Conservation (phyloP, 2,329 filamentous ascomycete genomes). For the Orbilia quercus region DNA sequence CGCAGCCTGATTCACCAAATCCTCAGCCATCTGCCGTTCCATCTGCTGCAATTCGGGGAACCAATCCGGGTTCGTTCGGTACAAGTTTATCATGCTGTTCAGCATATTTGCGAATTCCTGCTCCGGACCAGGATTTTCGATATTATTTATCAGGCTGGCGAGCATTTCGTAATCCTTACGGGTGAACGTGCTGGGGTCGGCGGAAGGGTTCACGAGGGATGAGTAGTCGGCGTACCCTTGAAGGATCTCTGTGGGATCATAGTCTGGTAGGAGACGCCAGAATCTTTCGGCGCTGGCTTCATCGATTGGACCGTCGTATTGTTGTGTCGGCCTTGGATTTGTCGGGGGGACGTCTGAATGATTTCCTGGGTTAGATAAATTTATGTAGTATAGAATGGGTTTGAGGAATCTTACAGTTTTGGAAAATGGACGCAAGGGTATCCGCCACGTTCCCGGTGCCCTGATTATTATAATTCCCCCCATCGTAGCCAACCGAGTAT, state of each 20-base stretch:
- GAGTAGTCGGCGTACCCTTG: neutral
- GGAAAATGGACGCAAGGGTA: neutral
- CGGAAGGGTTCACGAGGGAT: neutral
- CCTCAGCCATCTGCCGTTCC: neutral
- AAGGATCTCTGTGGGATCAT: neutral
- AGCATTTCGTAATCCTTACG: neutral
- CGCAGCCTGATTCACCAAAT: neutral
- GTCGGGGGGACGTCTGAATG: neutral
- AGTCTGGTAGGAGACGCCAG: neutral
- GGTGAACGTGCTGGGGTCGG: neutral
- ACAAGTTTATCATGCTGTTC: neutral
- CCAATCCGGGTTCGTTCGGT: neutral
- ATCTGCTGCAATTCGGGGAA: constrained; percentile 2
- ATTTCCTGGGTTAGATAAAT: too few species aligned
- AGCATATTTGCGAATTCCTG: constrained; percentile 1
- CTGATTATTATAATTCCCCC: too few species aligned
- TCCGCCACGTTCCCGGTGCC: neutral
- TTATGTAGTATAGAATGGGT: too few species aligned
- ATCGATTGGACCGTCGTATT: neutral
- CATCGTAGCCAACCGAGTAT: too few species aligned
- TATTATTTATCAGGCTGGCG: constrained; percentile 3
- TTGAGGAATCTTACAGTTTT: neutral
- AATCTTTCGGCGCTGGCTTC: neutral
- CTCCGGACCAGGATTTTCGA: constrained; percentile 1
- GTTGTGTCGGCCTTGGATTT: neutral